A percentile compares a stretch with the other conserved stretches of the same genome.
Evolutionary conservation across 2,329 filamentous ascomycete genomes (phyloP).

Genomic region (Cryoendolithus antarcticus): DNA sequence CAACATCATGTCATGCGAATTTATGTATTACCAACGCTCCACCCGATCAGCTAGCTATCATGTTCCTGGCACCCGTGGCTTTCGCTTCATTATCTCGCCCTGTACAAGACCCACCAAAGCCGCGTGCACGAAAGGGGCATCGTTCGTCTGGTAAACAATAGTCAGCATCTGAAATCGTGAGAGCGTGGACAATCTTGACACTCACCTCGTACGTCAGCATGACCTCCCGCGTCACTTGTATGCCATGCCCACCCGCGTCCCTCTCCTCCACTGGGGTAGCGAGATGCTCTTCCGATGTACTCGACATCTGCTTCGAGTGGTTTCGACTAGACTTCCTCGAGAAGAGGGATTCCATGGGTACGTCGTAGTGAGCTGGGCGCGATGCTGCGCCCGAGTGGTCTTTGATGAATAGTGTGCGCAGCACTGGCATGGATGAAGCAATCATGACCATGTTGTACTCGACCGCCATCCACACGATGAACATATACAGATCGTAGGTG

Average conservation of each 20-base stretch:
- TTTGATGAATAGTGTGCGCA: conserved; percentile 15
- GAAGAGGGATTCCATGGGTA: neutral
- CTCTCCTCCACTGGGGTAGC: conserved; percentile 6
- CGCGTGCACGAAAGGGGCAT: conserved; percentile 17
- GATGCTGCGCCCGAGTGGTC: conserved; percentile 4
- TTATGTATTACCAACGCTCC: too few species aligned
- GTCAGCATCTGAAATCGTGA: too few species aligned
- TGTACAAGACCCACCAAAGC: conserved; percentile 18
- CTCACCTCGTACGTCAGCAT: conserved; percentile 8
- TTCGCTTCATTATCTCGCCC: conserved; percentile 12
- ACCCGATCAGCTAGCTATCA: too few species aligned
- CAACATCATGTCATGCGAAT: too few species aligned
- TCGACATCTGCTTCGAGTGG: conserved; percentile 3
- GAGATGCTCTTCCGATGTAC: conserved; percentile 8
- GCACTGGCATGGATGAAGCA: conserved; percentile 17
- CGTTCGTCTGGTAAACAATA: conserved; percentile 3
- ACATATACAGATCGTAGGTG: conserved; percentile 15
- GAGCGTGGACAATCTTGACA: too few species aligned
- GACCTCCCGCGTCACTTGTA: conserved; percentile 14
- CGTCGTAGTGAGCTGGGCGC: conserved; percentile 2
- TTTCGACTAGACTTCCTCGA: conserved; percentile 8
- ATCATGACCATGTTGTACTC: conserved; percentile 25
- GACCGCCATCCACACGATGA: conserved; percentile 17
- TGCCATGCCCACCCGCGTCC: conserved; percentile 7
- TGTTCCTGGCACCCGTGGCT: neutral